Evolutionary conservation across 768 basidiomycete species (phyloP).

Genomic region (Sarcomyxa edulis): DNA sequence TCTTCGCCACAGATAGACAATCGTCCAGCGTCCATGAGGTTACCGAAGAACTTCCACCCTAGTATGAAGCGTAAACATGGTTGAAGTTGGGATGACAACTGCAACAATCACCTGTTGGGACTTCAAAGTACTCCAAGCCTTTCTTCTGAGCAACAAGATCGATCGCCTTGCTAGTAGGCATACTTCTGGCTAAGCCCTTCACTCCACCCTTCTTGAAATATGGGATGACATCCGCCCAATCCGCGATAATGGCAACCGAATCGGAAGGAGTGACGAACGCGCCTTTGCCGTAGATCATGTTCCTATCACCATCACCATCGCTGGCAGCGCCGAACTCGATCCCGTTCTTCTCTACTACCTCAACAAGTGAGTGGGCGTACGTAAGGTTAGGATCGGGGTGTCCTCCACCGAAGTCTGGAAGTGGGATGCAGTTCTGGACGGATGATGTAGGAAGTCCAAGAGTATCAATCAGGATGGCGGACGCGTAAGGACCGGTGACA

Average conservation of each 20-base stretch:
- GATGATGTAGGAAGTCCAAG: constrained; percentile 78
- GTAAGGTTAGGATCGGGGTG: constrained; percentile 99
- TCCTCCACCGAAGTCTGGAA: constrained; percentile 95
- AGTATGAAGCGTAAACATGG: neutral
- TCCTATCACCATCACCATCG: constrained; percentile 96
- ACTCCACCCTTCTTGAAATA: constrained; percentile 90
- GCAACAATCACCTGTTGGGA: constrained; percentile 74
- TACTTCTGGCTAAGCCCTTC: constrained; percentile 93
- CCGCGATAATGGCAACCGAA: constrained; percentile 97
- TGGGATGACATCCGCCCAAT: constrained; percentile 90
- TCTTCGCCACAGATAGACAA: constrained; percentile 99
- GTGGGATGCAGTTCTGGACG: constrained; percentile 86
- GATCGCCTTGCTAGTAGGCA: constrained; percentile 97
- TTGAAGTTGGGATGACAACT: constrained; percentile 3
- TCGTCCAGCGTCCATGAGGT: constrained; percentile 97
- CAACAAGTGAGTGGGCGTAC: constrained; percentile 92
- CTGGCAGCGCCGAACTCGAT: constrained; percentile 95
- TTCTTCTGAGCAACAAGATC: constrained; percentile 94
- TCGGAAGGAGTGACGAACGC: constrained; percentile 98
- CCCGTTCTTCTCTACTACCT: constrained; percentile 78
- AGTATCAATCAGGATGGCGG: constrained; percentile 76
- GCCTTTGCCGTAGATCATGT: constrained; percentile 99
- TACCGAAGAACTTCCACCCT: constrained; percentile 99
- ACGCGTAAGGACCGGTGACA: constrained; percentile 95
- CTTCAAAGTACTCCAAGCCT: constrained; percentile 89